phyloP scores from a whole-genome alignment of 257 asterid genomes.

The Haberlea rhodopensis region DNA sequence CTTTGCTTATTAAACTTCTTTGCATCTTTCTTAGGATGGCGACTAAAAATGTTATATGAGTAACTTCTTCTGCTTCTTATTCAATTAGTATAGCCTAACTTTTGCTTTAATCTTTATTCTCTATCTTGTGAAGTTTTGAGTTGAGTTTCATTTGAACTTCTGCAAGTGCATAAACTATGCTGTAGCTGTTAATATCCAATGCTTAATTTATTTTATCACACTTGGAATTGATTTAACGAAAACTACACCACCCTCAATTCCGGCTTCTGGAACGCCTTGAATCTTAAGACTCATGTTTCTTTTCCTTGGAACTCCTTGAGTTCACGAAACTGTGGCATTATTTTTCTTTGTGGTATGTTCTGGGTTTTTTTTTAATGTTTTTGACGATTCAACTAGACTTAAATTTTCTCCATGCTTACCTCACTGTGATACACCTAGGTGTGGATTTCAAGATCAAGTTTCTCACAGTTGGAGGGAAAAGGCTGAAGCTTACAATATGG shows the following conservation, averaged over 20 bases:
- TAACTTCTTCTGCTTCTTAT: too few species aligned
- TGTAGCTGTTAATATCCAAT: not conserved
- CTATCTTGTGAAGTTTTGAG: conserved; percentile 19
- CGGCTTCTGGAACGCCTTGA: too few species aligned
- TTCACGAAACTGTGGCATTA: too few species aligned
- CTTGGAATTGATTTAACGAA: too few species aligned
- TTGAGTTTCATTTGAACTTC: conserved; percentile 19
- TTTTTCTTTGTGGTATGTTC: too few species aligned
- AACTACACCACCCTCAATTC: too few species aligned
- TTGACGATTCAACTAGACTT: conserved; percentile 26
- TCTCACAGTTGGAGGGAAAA: too few species aligned
- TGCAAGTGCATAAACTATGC: conserved; percentile 1
- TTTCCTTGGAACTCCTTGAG: too few species aligned
- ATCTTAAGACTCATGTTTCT: too few species aligned
- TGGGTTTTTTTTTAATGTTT: conserved; percentile 39
- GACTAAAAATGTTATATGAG: conserved; percentile 23
- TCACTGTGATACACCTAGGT: too few species aligned
- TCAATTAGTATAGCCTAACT: conserved; percentile 11
- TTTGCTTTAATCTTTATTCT: conserved; percentile 18
- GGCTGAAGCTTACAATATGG: conserved; percentile 88
- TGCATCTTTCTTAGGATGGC: conserved; percentile 26
- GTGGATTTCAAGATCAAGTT: too few species aligned
- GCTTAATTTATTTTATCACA: too few species aligned
- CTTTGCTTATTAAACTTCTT: not conserved
- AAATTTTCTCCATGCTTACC: not conserved